Base-by-base conservation (phyloP, 1,139 yeast genomes). In the Hansenula lynferdii region DNA sequence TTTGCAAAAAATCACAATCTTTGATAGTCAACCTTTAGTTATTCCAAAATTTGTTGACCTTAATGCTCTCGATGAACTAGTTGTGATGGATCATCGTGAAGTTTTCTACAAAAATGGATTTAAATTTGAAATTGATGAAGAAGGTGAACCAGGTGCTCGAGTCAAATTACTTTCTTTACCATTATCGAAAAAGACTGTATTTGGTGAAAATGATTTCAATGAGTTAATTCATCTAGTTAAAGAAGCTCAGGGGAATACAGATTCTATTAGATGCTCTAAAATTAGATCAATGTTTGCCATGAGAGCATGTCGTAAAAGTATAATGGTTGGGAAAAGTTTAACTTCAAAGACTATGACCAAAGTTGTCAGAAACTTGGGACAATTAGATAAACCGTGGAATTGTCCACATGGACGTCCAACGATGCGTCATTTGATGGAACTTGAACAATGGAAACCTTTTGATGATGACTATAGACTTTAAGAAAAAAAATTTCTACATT, bases 341-440 rank as follows among this genome's bases (percentile, higher is more conserved):
- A 70, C 68, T 6, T 51, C 42, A 19, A 62, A 59, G 9, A 72
- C 76, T 8, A 94, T 94, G 99, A 57, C 61, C 3, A 63, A 58
- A 33, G 78, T 92, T 2, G 90, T 92, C 3, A 58, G 64, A 23
- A 75, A 89, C 51, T 64, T 94, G 41, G 77, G 94, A 17, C 64
- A 60, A 0, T 65, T 94, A 28, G 92, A 89, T 45, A 86, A 86
- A 54, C 99, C 99, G 10, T 30, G 33, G 98, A 92, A 90, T 55
- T 92, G 99, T 60, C 99, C 99, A 0, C 99, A 92, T 61, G 98
- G 99, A 0, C 67, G 99, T 44, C 99, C 98, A 1, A 92, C 99
- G 2, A 77, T 92, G 83, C 70, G 98, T 41, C 97, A 92, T 59
- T 65, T 92, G 41, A 75, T 80, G 46, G 89, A 85, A 35, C 52